Conservation (phyloP, 1,139 yeast species). For the Pichia kudriavzevii region DNA sequence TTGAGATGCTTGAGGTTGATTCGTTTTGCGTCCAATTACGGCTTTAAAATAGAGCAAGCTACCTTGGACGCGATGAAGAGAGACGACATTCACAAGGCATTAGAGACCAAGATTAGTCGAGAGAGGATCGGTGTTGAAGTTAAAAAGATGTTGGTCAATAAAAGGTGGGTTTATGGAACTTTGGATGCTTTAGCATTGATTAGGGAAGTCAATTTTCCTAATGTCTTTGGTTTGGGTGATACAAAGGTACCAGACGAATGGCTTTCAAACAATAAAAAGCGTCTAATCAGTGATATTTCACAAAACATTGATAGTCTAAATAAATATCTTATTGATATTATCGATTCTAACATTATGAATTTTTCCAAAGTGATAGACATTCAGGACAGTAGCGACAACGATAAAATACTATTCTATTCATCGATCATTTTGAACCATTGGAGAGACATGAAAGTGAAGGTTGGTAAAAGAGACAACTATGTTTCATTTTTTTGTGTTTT, state of each 20-base stretch:
- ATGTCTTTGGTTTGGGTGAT: constrained; percentile 45
- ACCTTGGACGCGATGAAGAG: constrained; percentile 63
- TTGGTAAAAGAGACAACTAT: constrained; percentile 26
- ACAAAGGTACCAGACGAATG: constrained; percentile 20
- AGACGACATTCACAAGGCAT: constrained; percentile 47
- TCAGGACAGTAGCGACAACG: constrained; percentile 23
- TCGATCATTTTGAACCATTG: constrained; percentile 45
- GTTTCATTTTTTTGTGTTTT: constrained; percentile 34
- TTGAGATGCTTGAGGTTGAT: constrained; percentile 76
- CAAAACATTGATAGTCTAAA: constrained; percentile 4
- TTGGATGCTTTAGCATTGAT: constrained; percentile 57
- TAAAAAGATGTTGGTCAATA: constrained; percentile 61
- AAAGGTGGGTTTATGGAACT: constrained; percentile 36
- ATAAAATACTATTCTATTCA: constrained; percentile 39
- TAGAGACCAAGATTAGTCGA: constrained; percentile 70
- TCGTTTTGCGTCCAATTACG: constrained; percentile 76
- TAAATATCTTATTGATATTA: constrained; percentile 1
- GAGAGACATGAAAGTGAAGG: constrained; percentile 31
- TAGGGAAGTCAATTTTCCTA: constrained; percentile 45
- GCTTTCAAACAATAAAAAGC: constrained; percentile 5
- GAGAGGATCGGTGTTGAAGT: constrained; percentile 89
- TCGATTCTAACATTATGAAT: background rate
- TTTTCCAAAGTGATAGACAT: constrained; percentile 1
- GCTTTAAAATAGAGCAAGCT: constrained; percentile 53
- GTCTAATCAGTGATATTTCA: constrained; percentile 8